phyloP scores from a whole-genome alignment of 805 yeast species.

The Kregervanrija fluxuum region DNA sequence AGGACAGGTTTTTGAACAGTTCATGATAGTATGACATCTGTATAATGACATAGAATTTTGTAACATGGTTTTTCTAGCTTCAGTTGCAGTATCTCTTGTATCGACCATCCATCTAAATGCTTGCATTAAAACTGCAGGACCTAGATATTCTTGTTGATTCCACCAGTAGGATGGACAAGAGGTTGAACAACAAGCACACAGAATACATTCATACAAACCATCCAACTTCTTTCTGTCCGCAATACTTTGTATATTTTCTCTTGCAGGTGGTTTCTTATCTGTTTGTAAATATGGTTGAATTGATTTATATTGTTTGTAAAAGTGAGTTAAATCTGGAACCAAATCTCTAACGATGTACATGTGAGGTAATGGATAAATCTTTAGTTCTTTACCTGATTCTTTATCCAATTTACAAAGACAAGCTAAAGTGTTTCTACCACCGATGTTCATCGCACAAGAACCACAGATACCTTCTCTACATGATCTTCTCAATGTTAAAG shows the following conservation, averaged over 20 bases:
- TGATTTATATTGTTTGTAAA: conserved; percentile 97
- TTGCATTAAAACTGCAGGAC: conserved; percentile 98
- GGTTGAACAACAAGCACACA: conserved; percentile 98
- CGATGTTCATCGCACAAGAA: conserved; percentile 99
- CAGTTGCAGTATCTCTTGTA: conserved; percentile 88
- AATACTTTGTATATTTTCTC: conserved; percentile 84
- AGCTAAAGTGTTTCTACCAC: conserved; percentile 94
- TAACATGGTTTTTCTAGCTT: conserved; percentile 75
- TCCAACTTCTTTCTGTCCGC: conserved; percentile 94
- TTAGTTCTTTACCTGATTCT: conserved; percentile 63
- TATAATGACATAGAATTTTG: conserved; percentile 96
- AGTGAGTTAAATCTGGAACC: conserved; percentile 95
- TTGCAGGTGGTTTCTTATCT: conserved; percentile 78
- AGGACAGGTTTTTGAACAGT: conserved; percentile 98
- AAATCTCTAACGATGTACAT: conserved; percentile 96
- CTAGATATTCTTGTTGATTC: conserved; percentile 97
- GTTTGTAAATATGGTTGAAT: conserved; percentile 96
- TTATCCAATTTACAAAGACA: conserved; percentile 92
- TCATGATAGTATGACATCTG: conserved; percentile 99
- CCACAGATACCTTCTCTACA: conserved; percentile 99
- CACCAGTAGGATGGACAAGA: conserved; percentile 99
- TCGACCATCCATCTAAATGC: conserved; percentile 98
- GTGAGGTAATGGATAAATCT: conserved; percentile 96
- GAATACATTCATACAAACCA: conserved; percentile 94
- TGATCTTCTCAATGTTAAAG: conserved; percentile 93